phyloP scores from a whole-genome alignment of 345 rosid species.

The Syzygium aqueum region DNA sequence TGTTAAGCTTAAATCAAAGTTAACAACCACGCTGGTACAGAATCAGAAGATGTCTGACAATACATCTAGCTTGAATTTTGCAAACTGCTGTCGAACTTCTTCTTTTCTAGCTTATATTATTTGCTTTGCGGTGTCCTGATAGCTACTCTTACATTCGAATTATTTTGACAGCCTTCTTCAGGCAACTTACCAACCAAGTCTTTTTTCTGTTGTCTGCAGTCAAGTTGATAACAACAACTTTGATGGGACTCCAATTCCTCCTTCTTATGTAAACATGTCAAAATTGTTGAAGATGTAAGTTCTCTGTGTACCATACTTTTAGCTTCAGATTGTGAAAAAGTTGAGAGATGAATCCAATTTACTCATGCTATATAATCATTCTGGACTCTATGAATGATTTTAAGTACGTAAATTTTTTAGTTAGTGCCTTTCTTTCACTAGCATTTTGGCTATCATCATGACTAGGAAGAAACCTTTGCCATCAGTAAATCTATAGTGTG shows the following conservation, averaged over 20 bases:
- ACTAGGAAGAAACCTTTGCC: neutral
- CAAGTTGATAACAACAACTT: slow-evolving; percentile 92
- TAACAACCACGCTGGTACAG: neutral
- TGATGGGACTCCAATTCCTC: slow-evolving; percentile 65
- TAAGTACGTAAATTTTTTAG: neutral
- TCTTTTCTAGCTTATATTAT: neutral
- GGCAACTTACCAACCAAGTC: neutral
- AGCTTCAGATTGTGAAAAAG: neutral
- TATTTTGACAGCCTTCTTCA: neutral
- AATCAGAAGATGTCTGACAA: neutral
- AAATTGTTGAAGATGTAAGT: slow-evolving; percentile 86
- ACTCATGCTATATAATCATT: neutral
- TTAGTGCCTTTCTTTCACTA: neutral
- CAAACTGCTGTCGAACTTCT: neutral
- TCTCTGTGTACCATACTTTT: neutral
- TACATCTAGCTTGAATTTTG: neutral
- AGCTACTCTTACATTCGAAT: neutral
- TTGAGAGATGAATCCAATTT: neutral
- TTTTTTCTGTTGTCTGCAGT: slow-evolving; percentile 33
- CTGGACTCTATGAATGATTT: neutral
- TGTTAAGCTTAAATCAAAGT: neutral
- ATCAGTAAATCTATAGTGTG: neutral
- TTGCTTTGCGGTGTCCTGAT: neutral
- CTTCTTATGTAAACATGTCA: slow-evolving; percentile 61
- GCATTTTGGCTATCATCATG: neutral